phyloP scores from a whole-genome alignment of 768 basidiomycete genomes.

The Dentipellis sp. region DNA sequence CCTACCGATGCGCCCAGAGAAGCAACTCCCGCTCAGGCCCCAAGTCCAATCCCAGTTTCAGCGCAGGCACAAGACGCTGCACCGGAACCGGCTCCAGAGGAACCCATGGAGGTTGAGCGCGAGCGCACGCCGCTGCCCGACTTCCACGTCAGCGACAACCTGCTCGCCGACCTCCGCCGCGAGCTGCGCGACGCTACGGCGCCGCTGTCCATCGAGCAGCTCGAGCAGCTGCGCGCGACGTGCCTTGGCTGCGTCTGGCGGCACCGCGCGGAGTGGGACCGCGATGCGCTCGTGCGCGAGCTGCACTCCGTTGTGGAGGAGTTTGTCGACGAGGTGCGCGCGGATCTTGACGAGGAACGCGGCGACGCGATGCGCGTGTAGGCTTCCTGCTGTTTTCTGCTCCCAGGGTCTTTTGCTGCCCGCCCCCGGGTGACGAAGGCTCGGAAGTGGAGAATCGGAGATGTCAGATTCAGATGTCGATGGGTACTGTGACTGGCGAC shows the following conservation, averaged over 20 bases:
- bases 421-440: too few species aligned
- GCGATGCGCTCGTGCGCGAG: conserved; percentile 53
- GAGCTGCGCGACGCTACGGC: conserved; percentile 46
- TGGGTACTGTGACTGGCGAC: too few species aligned
- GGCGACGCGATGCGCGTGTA: background rate
- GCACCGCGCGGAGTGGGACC: conserved; percentile 75
- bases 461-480: too few species aligned
- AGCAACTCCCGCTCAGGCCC: background rate
- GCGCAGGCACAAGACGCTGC: conserved; percentile 10
- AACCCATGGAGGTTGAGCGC: conserved; percentile 46
- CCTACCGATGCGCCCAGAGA: background rate
- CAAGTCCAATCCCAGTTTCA: background rate
- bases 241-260: conserved; percentile 80
- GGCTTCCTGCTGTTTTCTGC: too few species aligned
- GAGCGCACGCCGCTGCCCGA: conserved; percentile 68
- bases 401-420: too few species aligned
- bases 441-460: too few species aligned
- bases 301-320: conserved; percentile 45
- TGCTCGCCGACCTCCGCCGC: conserved; percentile 38
- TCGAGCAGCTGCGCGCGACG: conserved; percentile 88
- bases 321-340: conserved; percentile 57
- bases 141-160: conserved; percentile 53
- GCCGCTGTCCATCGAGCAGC: conserved; percentile 70
- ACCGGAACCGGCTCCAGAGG: conserved; percentile 18
- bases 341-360: conserved; percentile 10